Evolutionary conservation across 768 basidiomycete genomes (phyloP).

Genomic region (Boletus sensibilis): DNA sequence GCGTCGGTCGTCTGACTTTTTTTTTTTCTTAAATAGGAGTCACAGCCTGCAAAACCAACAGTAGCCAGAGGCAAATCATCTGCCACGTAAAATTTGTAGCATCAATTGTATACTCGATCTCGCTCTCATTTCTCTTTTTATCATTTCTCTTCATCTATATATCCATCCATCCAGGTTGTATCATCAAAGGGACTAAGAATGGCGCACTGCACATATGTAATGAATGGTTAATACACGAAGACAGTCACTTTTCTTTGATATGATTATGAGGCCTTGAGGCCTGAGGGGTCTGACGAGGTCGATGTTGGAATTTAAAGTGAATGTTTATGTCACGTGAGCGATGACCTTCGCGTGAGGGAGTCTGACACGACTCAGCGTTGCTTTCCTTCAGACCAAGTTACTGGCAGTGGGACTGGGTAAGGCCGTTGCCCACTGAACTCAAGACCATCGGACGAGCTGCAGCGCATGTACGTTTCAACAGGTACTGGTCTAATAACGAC

Average conservation of each 20-base stretch:
- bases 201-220: background rate
- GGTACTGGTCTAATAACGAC: background rate
- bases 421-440: background rate
- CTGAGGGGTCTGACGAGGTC: too few relatives aligned
- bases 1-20: constrained; percentile 1
- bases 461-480: background rate
- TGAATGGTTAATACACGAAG: background rate
- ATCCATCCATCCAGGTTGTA: background rate
- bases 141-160: background rate
- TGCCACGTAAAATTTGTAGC: background rate
- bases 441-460: background rate
- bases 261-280: too few relatives aligned
- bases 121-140: background rate
- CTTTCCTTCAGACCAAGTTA: background rate
- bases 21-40: background rate
- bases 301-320: too few relatives aligned
- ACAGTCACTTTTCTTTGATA: background rate
- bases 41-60: background rate
- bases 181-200: background rate
- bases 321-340: constrained; percentile 11
- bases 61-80: background rate
- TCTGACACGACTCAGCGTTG: too few relatives aligned
- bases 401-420: background rate
- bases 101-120: background rate
- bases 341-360: background rate